Percentiles rank a stretch among this genome's conserved stretches.
phyloP scores from a whole-genome alignment of 495 filamentous ascomycete genomes.

The Xylaria sp. region DNA sequence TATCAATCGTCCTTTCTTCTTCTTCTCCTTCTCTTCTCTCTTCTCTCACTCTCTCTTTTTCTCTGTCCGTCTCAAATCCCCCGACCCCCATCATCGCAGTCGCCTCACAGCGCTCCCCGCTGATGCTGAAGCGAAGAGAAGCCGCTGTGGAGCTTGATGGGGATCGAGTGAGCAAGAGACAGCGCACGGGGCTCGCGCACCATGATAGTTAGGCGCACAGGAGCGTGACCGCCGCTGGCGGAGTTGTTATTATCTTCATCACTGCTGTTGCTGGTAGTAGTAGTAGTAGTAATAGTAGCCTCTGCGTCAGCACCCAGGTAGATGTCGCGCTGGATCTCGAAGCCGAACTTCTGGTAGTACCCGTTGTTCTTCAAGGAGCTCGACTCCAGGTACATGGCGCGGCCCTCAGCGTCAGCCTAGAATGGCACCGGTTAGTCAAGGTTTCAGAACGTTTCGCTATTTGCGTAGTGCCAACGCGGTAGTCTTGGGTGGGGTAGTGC shows the following conservation, averaged over 20 bases:
- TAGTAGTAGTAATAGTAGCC: not conserved
- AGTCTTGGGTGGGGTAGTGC: no score
- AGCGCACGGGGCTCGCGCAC: conserved; percentile 66
- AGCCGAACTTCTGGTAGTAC: conserved; percentile 76
- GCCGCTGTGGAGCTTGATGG: conserved; percentile 44
- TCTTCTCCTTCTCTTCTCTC: not conserved
- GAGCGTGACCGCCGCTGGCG: conserved; percentile 30
- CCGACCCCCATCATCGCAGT: not conserved
- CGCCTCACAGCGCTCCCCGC: conserved; percentile 15
- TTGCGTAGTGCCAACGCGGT: not conserved
- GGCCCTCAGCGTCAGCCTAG: conserved; percentile 69
- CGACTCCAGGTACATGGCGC: conserved; percentile 76
- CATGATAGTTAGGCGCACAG: conserved; percentile 78
- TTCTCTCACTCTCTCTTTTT: conserved; percentile 3
- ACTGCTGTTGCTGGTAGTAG: not conserved
- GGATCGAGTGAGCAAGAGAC: conserved; percentile 39
- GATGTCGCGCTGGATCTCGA: conserved; percentile 64
- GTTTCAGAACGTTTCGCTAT: not conserved
- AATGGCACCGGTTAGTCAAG: not conserved
- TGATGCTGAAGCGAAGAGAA: conserved; percentile 27
- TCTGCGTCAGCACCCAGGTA: conserved; percentile 52
- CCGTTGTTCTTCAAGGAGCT: conserved; percentile 68
- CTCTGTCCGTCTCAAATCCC: not conserved
- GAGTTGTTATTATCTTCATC: conserved; percentile 50
- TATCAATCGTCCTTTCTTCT: conserved; percentile 25